phyloP scores from a whole-genome alignment of 345 rosid species.

The Dipteronia dyeriana region DNA sequence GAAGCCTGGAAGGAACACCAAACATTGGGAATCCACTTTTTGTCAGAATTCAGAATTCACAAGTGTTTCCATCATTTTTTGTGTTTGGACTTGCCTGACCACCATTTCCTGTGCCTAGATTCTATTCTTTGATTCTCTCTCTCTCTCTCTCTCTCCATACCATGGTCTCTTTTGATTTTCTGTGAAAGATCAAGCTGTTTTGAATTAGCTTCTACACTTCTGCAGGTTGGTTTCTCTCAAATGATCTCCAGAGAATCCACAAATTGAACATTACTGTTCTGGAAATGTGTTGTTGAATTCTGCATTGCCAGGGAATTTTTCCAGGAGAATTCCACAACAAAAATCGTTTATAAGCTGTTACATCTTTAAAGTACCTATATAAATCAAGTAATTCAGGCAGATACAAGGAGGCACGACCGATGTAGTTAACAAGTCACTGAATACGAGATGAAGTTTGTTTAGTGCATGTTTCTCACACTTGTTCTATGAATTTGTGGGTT shows the following conservation, averaged over 20 bases:
- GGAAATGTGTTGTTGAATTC: background rate
- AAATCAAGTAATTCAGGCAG: too few species aligned
- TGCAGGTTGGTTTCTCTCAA: background rate
- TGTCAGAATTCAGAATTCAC: conserved; percentile 6
- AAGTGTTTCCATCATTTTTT: background rate
- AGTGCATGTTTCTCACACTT: too few species aligned
- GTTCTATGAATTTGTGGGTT: too few species aligned
- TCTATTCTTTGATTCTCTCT: background rate
- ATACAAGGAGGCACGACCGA: too few species aligned
- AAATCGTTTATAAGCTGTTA: too few species aligned
- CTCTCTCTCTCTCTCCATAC: background rate
- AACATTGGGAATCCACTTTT: conserved; percentile 16
- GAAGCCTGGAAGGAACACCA: conserved; percentile 22
- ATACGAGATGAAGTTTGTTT: too few species aligned
- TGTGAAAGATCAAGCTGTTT: background rate
- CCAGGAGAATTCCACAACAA: background rate
- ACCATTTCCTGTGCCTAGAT: background rate
- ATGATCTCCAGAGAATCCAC: background rate
- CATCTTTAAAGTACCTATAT: too few species aligned
- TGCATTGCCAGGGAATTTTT: background rate
- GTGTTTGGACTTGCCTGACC: background rate
- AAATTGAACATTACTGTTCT: background rate
- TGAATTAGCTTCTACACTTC: background rate
- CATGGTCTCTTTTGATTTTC: background rate
- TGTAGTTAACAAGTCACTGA: too few species aligned